phyloP scores from a whole-genome alignment of 108 stramenopile genomes.

The Cyclotella atomus region DNA sequence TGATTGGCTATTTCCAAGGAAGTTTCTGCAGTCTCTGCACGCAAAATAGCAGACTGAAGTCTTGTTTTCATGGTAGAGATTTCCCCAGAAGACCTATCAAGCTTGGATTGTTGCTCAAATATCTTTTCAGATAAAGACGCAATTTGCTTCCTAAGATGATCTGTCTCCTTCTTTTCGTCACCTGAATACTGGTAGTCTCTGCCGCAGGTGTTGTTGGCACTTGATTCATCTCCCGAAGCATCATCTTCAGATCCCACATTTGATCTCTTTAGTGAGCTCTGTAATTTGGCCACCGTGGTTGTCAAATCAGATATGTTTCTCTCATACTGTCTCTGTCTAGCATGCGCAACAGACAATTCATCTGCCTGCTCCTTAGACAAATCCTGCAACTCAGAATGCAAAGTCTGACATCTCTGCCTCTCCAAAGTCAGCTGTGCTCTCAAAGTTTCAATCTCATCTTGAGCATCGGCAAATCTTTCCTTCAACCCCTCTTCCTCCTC shows the following conservation, averaged over 20 bases:
- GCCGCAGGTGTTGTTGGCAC: neutral
- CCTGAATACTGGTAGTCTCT: slow-evolving; percentile 36
- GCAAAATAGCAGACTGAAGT: slow-evolving; percentile 59
- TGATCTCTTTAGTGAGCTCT: slow-evolving; percentile 42
- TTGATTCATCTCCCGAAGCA: slow-evolving; percentile 3
- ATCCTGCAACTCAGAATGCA: slow-evolving; percentile 70
- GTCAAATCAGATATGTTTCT: slow-evolving; percentile 73
- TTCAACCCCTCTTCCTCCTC: slow-evolving; percentile 62
- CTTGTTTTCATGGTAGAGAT: slow-evolving; percentile 68
- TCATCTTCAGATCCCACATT: slow-evolving; percentile 10
- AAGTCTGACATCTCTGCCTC: slow-evolving; percentile 54
- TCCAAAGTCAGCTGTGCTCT: slow-evolving; percentile 63
- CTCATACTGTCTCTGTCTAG: slow-evolving; percentile 65
- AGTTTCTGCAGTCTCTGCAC: slow-evolving; percentile 68
- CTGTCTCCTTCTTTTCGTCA: slow-evolving; percentile 52
- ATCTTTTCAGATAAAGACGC: slow-evolving; percentile 75
- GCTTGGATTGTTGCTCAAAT: slow-evolving; percentile 65
- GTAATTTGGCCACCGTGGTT: slow-evolving; percentile 52
- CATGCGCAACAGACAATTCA: slow-evolving; percentile 59
- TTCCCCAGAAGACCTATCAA: slow-evolving; percentile 58
- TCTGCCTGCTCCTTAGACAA: slow-evolving; percentile 73
- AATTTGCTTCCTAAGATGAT: slow-evolving; percentile 57
- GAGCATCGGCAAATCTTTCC: slow-evolving; percentile 54
- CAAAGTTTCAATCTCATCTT: slow-evolving; percentile 64
- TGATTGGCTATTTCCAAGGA: slow-evolving; percentile 49